phyloP scores from a whole-genome alignment of 1,139 yeast species.

The Suhomyces terraborum region DNA sequence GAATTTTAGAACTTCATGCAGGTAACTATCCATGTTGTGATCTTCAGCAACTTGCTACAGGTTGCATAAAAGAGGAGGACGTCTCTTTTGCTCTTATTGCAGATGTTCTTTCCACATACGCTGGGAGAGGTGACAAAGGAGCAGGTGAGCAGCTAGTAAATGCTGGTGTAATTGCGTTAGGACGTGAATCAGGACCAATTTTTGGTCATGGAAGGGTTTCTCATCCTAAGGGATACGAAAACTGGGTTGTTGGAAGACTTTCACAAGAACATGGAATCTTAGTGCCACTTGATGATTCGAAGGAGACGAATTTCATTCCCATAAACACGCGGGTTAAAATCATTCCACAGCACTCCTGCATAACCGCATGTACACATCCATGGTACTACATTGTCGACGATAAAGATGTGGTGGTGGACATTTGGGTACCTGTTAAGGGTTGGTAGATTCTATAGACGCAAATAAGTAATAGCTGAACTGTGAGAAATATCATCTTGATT shows the following conservation, averaged over 20 bases:
- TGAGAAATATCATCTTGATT: neutral
- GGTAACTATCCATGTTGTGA: constrained; percentile 78
- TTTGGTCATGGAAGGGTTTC: constrained; percentile 53
- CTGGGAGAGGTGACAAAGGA: constrained; percentile 43
- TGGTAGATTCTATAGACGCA: constrained; percentile 25
- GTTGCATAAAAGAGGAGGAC: constrained; percentile 48
- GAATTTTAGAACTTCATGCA: constrained; percentile 69
- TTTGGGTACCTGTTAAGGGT: constrained; percentile 74
- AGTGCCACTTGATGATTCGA: constrained; percentile 33
- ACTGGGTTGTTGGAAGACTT: constrained; percentile 59
- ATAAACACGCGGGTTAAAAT: constrained; percentile 57
- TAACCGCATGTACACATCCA: constrained; percentile 65
- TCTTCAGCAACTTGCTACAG: constrained; percentile 72
- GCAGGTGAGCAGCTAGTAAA: constrained; percentile 68
- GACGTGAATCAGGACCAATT: constrained; percentile 59
- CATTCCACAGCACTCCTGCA: constrained; percentile 75
- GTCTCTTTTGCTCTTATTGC: constrained; percentile 63
- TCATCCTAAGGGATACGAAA: constrained; percentile 38
- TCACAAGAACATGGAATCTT: constrained; percentile 70
- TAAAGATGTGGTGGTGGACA: constrained; percentile 54
- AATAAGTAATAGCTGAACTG: neutral
- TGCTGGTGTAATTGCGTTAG: constrained; percentile 72
- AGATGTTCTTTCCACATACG: constrained; percentile 64
- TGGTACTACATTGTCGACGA: constrained; percentile 59
- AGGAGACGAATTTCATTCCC: constrained; percentile 41